Conservation (phyloP, 2,329 filamentous ascomycete genomes). For the Fusarium pseudograminearum region DNA sequence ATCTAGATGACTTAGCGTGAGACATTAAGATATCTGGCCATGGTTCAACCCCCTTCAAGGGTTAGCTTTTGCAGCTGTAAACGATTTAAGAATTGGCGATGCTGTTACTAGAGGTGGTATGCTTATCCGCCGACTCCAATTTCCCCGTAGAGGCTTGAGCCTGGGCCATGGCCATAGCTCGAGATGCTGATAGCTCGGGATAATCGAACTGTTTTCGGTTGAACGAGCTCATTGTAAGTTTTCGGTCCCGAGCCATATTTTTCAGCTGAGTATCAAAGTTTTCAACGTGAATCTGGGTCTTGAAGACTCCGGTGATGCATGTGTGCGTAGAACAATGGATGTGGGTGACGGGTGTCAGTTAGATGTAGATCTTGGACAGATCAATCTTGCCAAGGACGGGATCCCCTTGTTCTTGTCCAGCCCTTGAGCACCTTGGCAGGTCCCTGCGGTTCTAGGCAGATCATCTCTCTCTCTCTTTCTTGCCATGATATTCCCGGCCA, state of each 20-base stretch:
- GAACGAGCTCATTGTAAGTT: not conserved
- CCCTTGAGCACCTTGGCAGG: not conserved
- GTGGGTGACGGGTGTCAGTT: too few species aligned
- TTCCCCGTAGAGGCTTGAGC: not conserved
- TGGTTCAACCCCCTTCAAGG: not conserved
- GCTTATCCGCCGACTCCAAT: not conserved
- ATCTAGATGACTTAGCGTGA: not conserved
- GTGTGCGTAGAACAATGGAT: not conserved
- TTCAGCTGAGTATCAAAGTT: not conserved
- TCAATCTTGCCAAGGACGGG: not conserved
- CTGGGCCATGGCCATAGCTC: not conserved
- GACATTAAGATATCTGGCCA: not conserved
- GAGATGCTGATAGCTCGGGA: not conserved
- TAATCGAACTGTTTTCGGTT: not conserved
- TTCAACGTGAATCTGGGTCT: too few species aligned
- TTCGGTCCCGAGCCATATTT: too few species aligned
- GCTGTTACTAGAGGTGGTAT: not conserved
- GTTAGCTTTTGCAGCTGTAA: not conserved
- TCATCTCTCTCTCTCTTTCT: not conserved
- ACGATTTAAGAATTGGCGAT: not conserved
- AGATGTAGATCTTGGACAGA: not conserved
- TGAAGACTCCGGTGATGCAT: not conserved
- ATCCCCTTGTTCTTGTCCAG: not conserved
- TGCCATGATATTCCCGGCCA: not conserved
- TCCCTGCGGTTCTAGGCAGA: not conserved